phyloP scores from a whole-genome alignment of 1,284 basidiomycete genomes.

The Leccinum angustisporum region DNA sequence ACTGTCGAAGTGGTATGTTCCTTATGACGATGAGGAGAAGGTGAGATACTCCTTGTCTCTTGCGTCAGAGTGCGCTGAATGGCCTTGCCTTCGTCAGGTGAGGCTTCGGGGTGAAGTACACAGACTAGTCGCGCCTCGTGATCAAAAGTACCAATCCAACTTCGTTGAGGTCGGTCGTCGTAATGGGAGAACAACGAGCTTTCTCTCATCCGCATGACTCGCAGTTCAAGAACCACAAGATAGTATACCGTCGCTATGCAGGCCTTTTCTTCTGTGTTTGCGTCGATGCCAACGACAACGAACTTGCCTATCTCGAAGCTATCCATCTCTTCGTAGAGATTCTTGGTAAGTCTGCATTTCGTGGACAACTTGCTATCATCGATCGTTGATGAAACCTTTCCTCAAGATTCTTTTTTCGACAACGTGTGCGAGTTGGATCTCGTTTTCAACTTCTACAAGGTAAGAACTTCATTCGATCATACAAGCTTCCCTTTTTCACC shows the following conservation, averaged over 20 bases:
- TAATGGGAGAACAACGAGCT: neutral
- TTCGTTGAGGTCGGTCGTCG: slow-evolving; percentile 86
- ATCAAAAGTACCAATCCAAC: slow-evolving; percentile 99
- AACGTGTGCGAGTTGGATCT: slow-evolving; percentile 97
- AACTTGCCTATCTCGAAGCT: slow-evolving; percentile 94
- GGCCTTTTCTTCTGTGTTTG: slow-evolving; percentile 98
- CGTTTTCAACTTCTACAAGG: slow-evolving; percentile 99
- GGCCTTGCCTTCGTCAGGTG: slow-evolving; percentile 50
- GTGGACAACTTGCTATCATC: neutral
- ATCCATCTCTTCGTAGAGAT: slow-evolving; percentile 99
- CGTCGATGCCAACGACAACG: slow-evolving; percentile 97
- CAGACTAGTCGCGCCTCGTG: slow-evolving; percentile 91
- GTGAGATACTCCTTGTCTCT: slow-evolving; percentile 40
- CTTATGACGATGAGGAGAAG: slow-evolving; percentile 96
- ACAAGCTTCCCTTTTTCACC: slow-evolving; percentile 6
- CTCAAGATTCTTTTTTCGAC: slow-evolving; percentile 91
- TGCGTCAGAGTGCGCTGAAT: slow-evolving; percentile 3
- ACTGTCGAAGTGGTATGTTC: slow-evolving; percentile 96
- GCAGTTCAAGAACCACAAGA: slow-evolving; percentile 93
- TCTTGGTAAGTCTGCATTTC: slow-evolving; percentile 62
- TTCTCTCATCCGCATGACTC: slow-evolving; percentile 7
- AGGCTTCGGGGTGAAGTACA: slow-evolving; percentile 94
- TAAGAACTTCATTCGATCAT: slow-evolving; percentile 29
- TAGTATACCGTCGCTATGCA: slow-evolving; percentile 94
- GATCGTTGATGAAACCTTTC: slow-evolving; percentile 1